Percentiles rank a stretch among this genome's conserved stretches.
Conservation (phyloP, 139 green algal genomes). For the Haematococcus sp. region DNA sequence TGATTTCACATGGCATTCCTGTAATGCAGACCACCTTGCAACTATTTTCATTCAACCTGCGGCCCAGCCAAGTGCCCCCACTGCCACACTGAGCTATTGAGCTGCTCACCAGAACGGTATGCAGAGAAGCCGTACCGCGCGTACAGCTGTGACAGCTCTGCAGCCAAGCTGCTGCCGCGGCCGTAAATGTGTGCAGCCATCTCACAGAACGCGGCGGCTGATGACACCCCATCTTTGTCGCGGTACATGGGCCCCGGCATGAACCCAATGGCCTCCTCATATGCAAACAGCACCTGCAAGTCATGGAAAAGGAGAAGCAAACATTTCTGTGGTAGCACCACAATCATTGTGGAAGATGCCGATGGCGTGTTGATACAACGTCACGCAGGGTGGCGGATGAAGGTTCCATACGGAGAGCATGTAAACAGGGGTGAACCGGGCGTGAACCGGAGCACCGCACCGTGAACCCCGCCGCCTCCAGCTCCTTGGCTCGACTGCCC, state of each 20-base stretch:
- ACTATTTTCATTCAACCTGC: too few relatives aligned
- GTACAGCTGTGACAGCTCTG: constrained; percentile 38
- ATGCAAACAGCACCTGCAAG: constrained; percentile 64
- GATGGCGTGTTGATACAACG: too few relatives aligned
- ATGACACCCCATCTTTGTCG: constrained; percentile 71
- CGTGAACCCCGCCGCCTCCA: constrained; percentile 44
- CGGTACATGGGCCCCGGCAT: constrained; percentile 45
- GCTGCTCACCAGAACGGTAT: not conserved
- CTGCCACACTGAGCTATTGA: too few relatives aligned
- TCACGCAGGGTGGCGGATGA: too few relatives aligned
- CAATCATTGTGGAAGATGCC: too few relatives aligned
- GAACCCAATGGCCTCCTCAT: constrained; percentile 84
- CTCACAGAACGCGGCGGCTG: constrained; percentile 54
- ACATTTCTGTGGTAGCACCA: too few relatives aligned
- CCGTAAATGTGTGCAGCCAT: constrained; percentile 51
- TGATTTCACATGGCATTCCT: too few relatives aligned
- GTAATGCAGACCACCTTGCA: too few relatives aligned
- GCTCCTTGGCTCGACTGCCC: constrained; percentile 57
- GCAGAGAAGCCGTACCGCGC: constrained; percentile 3
- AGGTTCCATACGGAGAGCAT: too few relatives aligned
- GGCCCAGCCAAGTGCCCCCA: too few relatives aligned
- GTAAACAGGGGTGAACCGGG: too few relatives aligned
- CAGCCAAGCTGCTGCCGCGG: constrained; percentile 8
- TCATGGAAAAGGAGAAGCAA: too few relatives aligned
- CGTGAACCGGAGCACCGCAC: not conserved